Base-by-base conservation (phyloP, 1,284 basidiomycete genomes). In the Malassezia arunalokei region DNA sequence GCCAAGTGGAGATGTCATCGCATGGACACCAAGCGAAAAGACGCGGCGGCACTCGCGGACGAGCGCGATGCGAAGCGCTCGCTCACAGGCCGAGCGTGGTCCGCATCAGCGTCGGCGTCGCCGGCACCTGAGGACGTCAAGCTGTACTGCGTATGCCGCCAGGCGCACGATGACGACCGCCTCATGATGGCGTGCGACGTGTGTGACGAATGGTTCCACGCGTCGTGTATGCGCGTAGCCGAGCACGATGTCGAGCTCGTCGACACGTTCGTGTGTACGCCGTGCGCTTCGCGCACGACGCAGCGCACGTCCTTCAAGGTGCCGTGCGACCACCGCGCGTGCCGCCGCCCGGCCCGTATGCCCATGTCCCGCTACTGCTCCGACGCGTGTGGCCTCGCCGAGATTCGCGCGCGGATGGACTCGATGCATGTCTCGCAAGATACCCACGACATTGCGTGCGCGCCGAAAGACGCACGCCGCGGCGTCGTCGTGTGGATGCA, bases 151-250 rank as follows among this genome's bases (percentile, higher is more conserved):
- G 6, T 55, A 14, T 55, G 53, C 20, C 38, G 40, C 8, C 29
- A 40, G 24, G 24, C 8, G 8, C 40, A 35, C 30, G 51, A 67
- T 27, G 62, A 62, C 24, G 59, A 64, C 32, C 60, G 63, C n/a
- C 59, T 63, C 20, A 69, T 69, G 67, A 63, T 69, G 46, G 61
- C 60, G 44, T 69, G 67, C 45, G 67, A 69, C 38, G 47, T 51
- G 9, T 69, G 67, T 47, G 64, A 69, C 38, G 59, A 62, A 43
- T 69, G 67, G 67, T 67, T 59, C 39, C 67, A 69, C 54, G 59
- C 63, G 29, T 33, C 51, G 4, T 69, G 67, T 49, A 52, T 69
- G 39, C 40, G 39, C 11, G 62, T 69, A 20, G 53, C 39, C 0
- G 64, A 67, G 17, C 57, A 60, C 20, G 52, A 63, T 24, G 55